Evolutionary conservation across 2,329 filamentous ascomycete genomes (phyloP), one percentile per base, ranked within the genome.

Genomic region (Fusarium sp.): DNA sequence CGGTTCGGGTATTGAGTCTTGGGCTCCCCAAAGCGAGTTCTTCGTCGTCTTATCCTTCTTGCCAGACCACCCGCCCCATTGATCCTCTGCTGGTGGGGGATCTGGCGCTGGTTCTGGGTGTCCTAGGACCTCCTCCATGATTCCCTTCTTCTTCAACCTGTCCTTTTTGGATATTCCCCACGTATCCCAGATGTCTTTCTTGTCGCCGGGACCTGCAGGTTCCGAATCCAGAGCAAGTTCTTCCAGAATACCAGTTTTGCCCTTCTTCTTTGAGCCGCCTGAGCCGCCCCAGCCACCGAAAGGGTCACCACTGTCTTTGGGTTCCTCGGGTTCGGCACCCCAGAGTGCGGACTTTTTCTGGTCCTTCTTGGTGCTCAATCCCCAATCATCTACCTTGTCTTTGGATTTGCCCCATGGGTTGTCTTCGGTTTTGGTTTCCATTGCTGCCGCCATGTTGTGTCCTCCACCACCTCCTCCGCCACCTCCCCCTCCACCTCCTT

Each of bases 361-460:
- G 65, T 81, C 84, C 67, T 84, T 86, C 33, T 74, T 70, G 10
- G 70, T 42, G 21, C 72, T 64, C 43, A 80, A 78, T 26, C 75
- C 76, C 63, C 77, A 75, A 26, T 68, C 76, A 19, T 78, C 78
- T 3, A 77, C 74, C 42, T 76, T 75, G 17, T 66, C 72, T 49
- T 80, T 88, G n/a, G 84, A 75, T 65, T 87, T 88, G 69, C 80
- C 80, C 87, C 87, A 88, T 15, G 86, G 81, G 64, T 85, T 87
- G 26, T 73, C 70, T 39, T 73, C 68, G 61, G 19, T 53, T 39
- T 62, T 71, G 13, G 45, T 47, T 39, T 69, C 70, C 28, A 60
- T 52, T 31, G 62, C 38, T 14, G 63, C 44, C 39, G 65, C 52
- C 19, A 55, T 39, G 64, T 76, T 51, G 65, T 77, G 76, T 36